Percentiles rank a stretch among this genome's conserved stretches.
phyloP scores from a whole-genome alignment of 2,329 filamentous ascomycete genomes.

The Penicillium sp. region DNA sequence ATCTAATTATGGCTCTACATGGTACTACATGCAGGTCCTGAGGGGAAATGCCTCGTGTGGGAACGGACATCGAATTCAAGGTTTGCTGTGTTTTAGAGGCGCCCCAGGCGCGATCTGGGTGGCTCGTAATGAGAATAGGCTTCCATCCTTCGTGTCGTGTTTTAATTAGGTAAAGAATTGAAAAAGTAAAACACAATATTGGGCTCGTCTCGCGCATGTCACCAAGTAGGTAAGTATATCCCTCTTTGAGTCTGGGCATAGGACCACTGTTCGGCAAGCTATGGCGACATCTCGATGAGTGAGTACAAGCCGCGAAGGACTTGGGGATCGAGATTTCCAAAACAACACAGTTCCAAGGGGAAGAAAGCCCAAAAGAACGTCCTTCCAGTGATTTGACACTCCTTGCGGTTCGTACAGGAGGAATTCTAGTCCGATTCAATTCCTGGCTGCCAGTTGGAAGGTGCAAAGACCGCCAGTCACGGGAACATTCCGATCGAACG shows the following conservation, averaged over 20 bases:
- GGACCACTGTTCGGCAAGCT: neutral
- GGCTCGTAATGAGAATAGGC: neutral
- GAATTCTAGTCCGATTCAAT: slow-evolving; percentile 23
- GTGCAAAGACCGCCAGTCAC: slow-evolving; percentile 18
- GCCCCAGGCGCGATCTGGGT: neutral
- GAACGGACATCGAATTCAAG: neutral
- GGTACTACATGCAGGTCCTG: neutral
- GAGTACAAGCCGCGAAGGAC: neutral
- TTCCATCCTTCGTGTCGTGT: neutral
- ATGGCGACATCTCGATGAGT: neutral
- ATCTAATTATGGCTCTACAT: neutral
- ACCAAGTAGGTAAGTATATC: slow-evolving; percentile 17
- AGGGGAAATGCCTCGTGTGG: neutral
- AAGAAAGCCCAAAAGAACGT: slow-evolving; percentile 7
- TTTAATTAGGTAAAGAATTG: slow-evolving; percentile 20
- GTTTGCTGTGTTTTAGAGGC: neutral
- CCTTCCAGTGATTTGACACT: neutral
- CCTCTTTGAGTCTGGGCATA: neutral
- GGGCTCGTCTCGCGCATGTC: slow-evolving; percentile 5
- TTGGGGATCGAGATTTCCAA: neutral
- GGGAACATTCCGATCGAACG: slow-evolving; percentile 26
- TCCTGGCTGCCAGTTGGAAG: slow-evolving; percentile 16
- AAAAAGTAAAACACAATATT: slow-evolving; percentile 11
- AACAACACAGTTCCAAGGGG: neutral
- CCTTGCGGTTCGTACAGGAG: slow-evolving; percentile 10